A percentile compares a stretch with the other conserved stretches of the same genome.
These are phyloP conservation scores for Candida awuae DNA, from an alignment of 805 yeast genomes.

Conservation along the genomic window DNA sequence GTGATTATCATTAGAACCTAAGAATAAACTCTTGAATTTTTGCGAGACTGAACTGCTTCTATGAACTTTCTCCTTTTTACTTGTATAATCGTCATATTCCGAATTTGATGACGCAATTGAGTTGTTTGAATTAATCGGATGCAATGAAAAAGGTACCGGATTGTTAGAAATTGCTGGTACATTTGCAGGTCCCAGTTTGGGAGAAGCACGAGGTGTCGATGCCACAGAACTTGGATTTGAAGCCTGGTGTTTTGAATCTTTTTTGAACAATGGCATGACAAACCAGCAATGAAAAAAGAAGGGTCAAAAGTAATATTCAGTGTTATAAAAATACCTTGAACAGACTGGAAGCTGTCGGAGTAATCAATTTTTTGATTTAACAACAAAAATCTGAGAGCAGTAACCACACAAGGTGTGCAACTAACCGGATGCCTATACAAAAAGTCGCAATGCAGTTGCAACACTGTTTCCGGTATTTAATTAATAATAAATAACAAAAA, in stretches of 20 bases:
- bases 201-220: neutral
- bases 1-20: slow-evolving; percentile 8
- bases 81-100: neutral
- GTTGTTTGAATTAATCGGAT: neutral
- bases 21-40: slow-evolving; percentile 25
- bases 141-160: neutral
- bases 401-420: too few species aligned
- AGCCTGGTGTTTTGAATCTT: slow-evolving; percentile 6
- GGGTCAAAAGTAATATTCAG: too few species aligned
- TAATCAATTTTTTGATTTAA: too few species aligned
- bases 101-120: neutral
- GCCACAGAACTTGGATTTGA: neutral
- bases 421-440: too few species aligned
- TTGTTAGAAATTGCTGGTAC: neutral
- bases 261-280: slow-evolving; percentile 12
- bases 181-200: neutral
- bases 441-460: too few species aligned
- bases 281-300: too few species aligned
- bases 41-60: slow-evolving; percentile 27
- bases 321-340: too few species aligned
- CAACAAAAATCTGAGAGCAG: too few species aligned
- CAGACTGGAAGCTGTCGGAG: too few species aligned
- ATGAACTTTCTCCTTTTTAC: slow-evolving; percentile 1
- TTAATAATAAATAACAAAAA: too few species aligned
- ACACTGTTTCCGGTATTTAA: too few species aligned